Evolutionary conservation across 805 yeast genomes (phyloP).

Genomic region (Starmerella kuoi): DNA sequence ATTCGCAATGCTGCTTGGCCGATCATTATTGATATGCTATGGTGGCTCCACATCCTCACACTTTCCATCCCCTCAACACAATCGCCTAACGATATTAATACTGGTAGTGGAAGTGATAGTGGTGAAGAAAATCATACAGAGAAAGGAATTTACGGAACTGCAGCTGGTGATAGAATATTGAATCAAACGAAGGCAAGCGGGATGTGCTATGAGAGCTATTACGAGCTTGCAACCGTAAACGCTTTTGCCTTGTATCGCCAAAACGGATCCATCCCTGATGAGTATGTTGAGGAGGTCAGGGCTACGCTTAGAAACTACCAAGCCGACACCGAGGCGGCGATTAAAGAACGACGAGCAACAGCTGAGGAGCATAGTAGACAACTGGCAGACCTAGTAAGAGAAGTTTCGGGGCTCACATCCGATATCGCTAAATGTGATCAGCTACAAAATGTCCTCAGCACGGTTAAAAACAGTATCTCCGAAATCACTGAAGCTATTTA

Average conservation of each 20-base stretch:
- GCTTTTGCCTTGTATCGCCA: neutral
- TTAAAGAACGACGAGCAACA: neutral
- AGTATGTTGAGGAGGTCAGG: neutral
- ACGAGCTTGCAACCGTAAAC: conserved; percentile 1
- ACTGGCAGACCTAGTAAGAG: neutral
- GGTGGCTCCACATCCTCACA: neutral
- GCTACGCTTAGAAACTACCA: neutral
- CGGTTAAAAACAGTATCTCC: neutral
- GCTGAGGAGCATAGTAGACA: neutral
- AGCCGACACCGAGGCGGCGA: neutral
- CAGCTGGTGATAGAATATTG: neutral
- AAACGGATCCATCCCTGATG: neutral
- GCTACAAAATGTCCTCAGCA: neutral
- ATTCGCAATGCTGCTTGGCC: neutral
- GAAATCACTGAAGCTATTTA: neutral
- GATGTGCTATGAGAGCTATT: neutral
- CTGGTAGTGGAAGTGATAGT: neutral
- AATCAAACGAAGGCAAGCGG: too few relatives aligned
- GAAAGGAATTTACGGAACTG: neutral
- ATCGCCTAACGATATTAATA: neutral
- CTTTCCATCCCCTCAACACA: neutral
- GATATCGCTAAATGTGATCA: neutral
- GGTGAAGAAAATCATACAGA: neutral
- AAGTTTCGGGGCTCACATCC: neutral
- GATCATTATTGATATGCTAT: neutral